Evolutionary conservation across 805 yeast genomes (phyloP).

Genomic region (Myxozyma kluyveri): DNA sequence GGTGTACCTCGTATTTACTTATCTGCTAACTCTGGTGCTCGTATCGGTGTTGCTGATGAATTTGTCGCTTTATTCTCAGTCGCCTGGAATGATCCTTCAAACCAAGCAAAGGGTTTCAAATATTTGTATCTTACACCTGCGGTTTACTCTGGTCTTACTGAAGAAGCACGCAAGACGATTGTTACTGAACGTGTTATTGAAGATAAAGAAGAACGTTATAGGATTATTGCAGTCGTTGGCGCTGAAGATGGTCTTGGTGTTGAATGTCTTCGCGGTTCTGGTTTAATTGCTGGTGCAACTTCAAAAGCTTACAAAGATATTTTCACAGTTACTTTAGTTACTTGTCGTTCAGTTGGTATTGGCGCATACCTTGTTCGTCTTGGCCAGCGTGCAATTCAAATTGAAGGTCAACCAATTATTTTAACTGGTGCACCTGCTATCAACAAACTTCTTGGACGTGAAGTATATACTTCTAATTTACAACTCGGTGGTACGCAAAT

Average conservation of each 20-base stretch:
- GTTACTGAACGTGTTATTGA: conserved; percentile 78
- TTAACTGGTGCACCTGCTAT: conserved; percentile 99
- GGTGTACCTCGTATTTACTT: conserved; percentile 95
- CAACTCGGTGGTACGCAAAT: conserved; percentile 99
- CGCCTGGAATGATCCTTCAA: conserved; percentile 79
- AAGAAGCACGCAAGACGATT: conserved; percentile 45
- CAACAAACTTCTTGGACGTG: conserved; percentile 93
- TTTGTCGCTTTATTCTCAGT: conserved; percentile 83
- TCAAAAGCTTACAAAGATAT: conserved; percentile 96
- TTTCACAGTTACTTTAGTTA: conserved; percentile 94
- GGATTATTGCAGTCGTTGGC: conserved; percentile 84
- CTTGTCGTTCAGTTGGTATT: conserved; percentile 99
- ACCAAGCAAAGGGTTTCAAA: conserved; percentile 82
- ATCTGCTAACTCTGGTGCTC: conserved; percentile 98
- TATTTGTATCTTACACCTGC: conserved; percentile 80
- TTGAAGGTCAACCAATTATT: conserved; percentile 97
- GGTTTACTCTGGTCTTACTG: conserved; percentile 55
- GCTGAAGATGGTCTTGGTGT: conserved; percentile 97
- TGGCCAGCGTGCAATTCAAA: conserved; percentile 98
- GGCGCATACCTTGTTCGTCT: conserved; percentile 98
- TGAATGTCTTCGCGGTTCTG: conserved; percentile 96
- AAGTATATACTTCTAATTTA: conserved; percentile 92
- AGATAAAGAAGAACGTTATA: conserved; percentile 76
- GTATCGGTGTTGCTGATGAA: conserved; percentile 98
- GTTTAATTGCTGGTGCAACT: conserved; percentile 98